phyloP scores from a whole-genome alignment of 75 land plant genomes.

The Pinus taeda region DNA sequence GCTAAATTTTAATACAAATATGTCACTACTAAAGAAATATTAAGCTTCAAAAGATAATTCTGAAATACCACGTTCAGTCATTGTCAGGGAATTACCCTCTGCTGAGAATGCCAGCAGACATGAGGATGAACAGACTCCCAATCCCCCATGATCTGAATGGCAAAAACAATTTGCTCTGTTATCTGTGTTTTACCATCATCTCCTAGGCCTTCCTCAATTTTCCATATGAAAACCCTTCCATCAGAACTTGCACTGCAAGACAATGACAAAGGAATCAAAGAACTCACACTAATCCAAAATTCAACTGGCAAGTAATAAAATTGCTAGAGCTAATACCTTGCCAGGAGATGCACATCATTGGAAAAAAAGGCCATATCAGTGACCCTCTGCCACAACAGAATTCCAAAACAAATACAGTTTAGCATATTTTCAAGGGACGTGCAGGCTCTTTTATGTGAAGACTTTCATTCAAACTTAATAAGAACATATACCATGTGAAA shows the following conservation, averaged over 20 bases:
- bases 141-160: slow-evolving; percentile 68
- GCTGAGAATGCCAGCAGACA: slow-evolving; percentile 85
- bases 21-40: background rate
- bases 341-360: slow-evolving; percentile 86
- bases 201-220: slow-evolving; percentile 79
- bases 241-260: slow-evolving; percentile 71
- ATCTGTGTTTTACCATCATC: slow-evolving; percentile 74
- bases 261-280: background rate
- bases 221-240: slow-evolving; percentile 83
- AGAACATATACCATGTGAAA: no score
- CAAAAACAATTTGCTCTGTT: slow-evolving; percentile 65
- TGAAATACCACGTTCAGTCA: background rate
- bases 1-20: background rate
- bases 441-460: no score
- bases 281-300: background rate
- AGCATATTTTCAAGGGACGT: no score
- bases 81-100: slow-evolving; percentile 43
- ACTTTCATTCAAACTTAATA: no score
- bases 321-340: slow-evolving; percentile 51
- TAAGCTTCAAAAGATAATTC: background rate
- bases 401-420: no score
- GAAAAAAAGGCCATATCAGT: slow-evolving; percentile 93
- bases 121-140: slow-evolving; percentile 73
- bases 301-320: slow-evolving; percentile 2
- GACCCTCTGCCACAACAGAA: slow-evolving; percentile 53